Evolutionary conservation across 148 eudicot genomes (phyloP), one percentile per base, ranked within the genome.

Genomic region (Hydrangea macrophylla): DNA sequence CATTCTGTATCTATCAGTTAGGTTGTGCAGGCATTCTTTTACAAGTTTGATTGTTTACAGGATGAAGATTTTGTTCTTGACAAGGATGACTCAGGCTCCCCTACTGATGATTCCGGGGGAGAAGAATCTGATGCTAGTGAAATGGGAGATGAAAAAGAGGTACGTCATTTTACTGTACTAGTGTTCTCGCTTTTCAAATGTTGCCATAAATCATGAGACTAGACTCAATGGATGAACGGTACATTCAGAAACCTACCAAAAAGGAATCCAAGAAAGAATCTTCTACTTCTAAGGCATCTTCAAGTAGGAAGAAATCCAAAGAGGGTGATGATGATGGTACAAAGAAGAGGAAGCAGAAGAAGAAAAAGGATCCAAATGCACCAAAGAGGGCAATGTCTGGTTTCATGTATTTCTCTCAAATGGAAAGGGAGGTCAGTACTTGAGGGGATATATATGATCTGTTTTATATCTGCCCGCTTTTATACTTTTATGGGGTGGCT

Each of bases 281-380:
- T 15, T 55, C 86, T 50, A 26, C 67, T 79, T 56, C 86, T 1
- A 94, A 94, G 81, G 73, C 85, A 44, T 75, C 89, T 12, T 26
- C 89, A 51, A 82, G 81, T 68, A 84, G 84, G 80, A 88, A 81
- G 81, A 84, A 82, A 75, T 17, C 82, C 37, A 90, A 81, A 81
- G 96, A 79, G 27, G 86, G 74, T 44, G 96, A 81, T 44, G 90
- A 87, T 26, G 94, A 83, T 26, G 87, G 86, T 44, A 53, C 86
- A 51, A 86, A 88, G 82, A 94, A 91, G 88, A 91, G 74, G 81
- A 94, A 91, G 65, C 88, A 69, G 31, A 88, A 87, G 85, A 87
- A 80, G 86, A 92, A 88, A 67, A 90, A 91, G 77, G 99, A 94
- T 77, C 99, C 97, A 63, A 94, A 91, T 76, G 97, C 97, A 55